These are phyloP conservation scores for Gossypium bickii DNA, from an alignment of 345 rosid genomes.

Conservation along the genomic window DNA sequence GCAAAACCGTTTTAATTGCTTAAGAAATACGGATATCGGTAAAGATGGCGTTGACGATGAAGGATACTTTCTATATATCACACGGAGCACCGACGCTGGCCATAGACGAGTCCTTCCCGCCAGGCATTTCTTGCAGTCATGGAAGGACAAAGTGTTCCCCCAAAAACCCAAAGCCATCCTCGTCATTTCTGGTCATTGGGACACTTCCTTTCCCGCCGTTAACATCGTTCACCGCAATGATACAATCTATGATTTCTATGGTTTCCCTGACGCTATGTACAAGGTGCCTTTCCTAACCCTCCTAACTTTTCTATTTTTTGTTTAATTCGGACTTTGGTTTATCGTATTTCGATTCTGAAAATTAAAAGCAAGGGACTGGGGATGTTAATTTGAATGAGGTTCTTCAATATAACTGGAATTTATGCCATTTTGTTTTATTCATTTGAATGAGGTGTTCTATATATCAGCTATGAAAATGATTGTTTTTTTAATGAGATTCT, in stretches of 20 bases:
- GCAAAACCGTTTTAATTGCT: neutral
- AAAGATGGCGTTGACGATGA: conserved; percentile 20
- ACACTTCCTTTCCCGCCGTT: conserved; percentile 58
- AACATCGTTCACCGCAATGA: conserved; percentile 51
- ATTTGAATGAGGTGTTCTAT: too few species aligned
- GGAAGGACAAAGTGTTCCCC: conserved; percentile 36
- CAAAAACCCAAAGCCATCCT: conserved; percentile 67
- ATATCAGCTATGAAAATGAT: neutral
- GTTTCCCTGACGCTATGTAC: conserved; percentile 76
- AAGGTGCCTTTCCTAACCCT: conserved; percentile 33
- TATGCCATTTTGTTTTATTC: neutral
- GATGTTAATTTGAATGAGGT: neutral
- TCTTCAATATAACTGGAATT: neutral
- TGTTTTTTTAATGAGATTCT: neutral
- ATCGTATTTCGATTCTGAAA: neutral
- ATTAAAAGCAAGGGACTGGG: neutral
- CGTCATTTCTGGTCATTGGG: conserved; percentile 87
- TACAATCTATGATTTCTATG: conserved; percentile 76
- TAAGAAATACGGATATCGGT: neutral
- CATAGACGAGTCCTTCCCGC: conserved; percentile 66
- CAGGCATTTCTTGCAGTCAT: conserved; percentile 64
- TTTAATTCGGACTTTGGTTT: neutral
- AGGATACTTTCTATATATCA: conserved; percentile 59
- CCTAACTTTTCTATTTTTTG: neutral
- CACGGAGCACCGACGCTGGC: conserved; percentile 83